Base-by-base conservation (phyloP, 2,329 filamentous ascomycete species). In the Leptographium wingfieldii region DNA sequence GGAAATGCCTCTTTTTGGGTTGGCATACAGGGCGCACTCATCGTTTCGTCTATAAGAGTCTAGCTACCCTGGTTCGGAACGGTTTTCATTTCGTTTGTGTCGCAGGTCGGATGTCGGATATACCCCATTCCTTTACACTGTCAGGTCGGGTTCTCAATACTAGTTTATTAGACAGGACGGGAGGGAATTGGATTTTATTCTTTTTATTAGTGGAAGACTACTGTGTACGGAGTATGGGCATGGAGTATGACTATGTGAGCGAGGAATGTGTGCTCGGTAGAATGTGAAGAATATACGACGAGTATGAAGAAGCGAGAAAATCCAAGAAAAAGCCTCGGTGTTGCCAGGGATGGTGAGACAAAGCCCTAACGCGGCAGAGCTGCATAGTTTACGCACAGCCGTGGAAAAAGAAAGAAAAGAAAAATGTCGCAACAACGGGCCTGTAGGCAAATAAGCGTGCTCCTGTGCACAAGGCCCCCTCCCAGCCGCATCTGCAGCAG, bases 71-170 rank as follows among this genome's bases (percentile, higher is more conserved):
- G 27, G n/a, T 19, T 56, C 22, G 52, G n/a, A 55, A 43, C 56
- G 25, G 11, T 25, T 38, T 38, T 27, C 19, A 48, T 6, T 55
- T 54, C 43, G 11, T 35, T 59, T 54, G 19, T 25, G 27, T 54
- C 29, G 38, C 52, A 59, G 57, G 52, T n/a, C 52, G 51, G 52
- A 48, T 38, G 57, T 49, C 27, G 57, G 57, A 59, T 59, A 59
- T 59, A 59, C 57, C 57, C 57, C 57, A 58, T 58, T 58, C 56
- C 56, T 53, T 58, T 58, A 27, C 48, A 46, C 56, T 57, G 46
- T 57, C 31, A 38, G 56, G 40, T 40, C 38, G 55, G 55, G 46
- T 25, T 51, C 33, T 35, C 31, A 35, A 35, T 48, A 33, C 16
- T 48, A 43, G 35, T 43, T 56, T 55, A 46, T 51, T 51, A 57